Base-by-base conservation (phyloP, 306 rosid species). In the Corylus heterophylla region DNA sequence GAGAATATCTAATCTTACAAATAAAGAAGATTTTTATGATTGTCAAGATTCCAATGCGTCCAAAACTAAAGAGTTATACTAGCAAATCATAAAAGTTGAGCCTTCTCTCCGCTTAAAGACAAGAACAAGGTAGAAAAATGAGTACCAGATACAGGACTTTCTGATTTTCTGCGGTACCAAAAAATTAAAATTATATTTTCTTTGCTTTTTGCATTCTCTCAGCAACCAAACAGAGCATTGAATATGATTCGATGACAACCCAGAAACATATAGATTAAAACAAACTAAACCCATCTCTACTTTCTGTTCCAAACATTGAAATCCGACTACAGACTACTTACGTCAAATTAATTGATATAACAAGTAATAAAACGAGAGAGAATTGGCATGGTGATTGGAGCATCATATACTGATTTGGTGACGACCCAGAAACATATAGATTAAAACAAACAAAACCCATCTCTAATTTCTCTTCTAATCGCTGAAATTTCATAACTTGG, bases 371-470 rank as follows among this genome's bases (percentile, higher is more conserved):
- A 48, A 9, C 3, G 52, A 48, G 52, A 8, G 52, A 48, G 13
- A 48, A 48, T 48, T 12, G 52, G 52, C 3, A 11, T 48, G 14
- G 12, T 47, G 50, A 2, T 48, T 48, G 52, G 52, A 9, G 52
- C 58, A 17, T 10, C 35, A 17, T 9, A 45, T 20, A 8, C 0
- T 31, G 14, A 69, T 18, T 80, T 27, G 27, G 69, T 16, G 12
- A 69, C n/a, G 58, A 69, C 76, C 80, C 64, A 75, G 29, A 16
- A 69, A 75, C 76, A 70, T 16, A 69, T 5, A 12, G 11, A 58
- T 31, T 31, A 20, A 62, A 42, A 82, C 5, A 50, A 76, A 61
- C 25, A 44, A 71, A 76, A 76, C 74, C 73, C 69, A 70, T 25
- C 5, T 61, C 49, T 17, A 25, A 54, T 39, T 31, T 42, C 64